Evolutionary conservation across 2,329 filamentous ascomycete genomes (phyloP).

Genomic region (Aspergillus fumigatus): DNA sequence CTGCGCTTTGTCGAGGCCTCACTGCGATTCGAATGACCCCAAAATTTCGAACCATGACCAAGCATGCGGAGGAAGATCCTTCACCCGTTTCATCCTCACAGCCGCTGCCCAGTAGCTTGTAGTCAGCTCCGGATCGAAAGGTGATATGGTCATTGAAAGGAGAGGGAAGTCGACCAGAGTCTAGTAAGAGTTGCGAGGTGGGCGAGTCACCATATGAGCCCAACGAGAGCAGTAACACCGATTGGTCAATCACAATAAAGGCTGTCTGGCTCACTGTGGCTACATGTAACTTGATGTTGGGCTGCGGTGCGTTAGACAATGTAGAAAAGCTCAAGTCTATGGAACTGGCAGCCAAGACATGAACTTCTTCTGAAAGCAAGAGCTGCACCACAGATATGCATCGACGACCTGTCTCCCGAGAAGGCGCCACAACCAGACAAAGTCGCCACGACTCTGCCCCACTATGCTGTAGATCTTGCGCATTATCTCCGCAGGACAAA

Average conservation of each 20-base stretch:
- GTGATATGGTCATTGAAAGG: slow-evolving; percentile 85
- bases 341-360: slow-evolving; percentile 63
- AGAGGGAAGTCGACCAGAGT: slow-evolving; percentile 58
- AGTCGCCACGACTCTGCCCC: slow-evolving; percentile 50
- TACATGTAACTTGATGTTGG: slow-evolving; percentile 61
- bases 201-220: slow-evolving; percentile 63
- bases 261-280: slow-evolving; percentile 75
- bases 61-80: slow-evolving; percentile 37
- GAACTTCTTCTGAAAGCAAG: slow-evolving; percentile 51
- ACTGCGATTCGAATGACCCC: slow-evolving; percentile 54
- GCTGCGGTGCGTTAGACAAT: slow-evolving; percentile 41
- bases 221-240: slow-evolving; percentile 73
- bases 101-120: slow-evolving; percentile 48
- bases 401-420: slow-evolving; percentile 45
- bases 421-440: slow-evolving; percentile 58
- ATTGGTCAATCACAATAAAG: slow-evolving; percentile 74
- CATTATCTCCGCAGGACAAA: slow-evolving; percentile 24
- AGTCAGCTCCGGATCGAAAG: slow-evolving; percentile 55
- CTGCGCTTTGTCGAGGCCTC: slow-evolving; percentile 28
- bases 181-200: slow-evolving; percentile 68
- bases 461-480: slow-evolving; percentile 47
- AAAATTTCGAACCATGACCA: slow-evolving; percentile 54
- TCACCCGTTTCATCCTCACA: slow-evolving; percentile 43
- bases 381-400: slow-evolving; percentile 75
- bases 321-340: slow-evolving; percentile 60